phyloP scores from a whole-genome alignment of 441 rosid species.

The Eruca vesicaria region DNA sequence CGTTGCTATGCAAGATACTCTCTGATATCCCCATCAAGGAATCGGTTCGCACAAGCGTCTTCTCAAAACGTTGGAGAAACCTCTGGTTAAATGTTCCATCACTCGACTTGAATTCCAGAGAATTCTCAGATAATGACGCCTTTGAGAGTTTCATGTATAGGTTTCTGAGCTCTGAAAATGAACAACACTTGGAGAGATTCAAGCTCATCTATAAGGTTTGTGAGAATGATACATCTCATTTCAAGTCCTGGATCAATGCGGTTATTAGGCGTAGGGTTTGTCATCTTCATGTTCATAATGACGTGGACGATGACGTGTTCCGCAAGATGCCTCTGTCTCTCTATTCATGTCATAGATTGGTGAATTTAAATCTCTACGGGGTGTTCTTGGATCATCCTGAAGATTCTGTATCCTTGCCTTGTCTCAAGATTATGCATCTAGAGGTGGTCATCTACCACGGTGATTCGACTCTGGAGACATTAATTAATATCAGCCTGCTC shows the following conservation, averaged over 20 bases:
- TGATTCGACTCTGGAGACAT: too few relatives aligned
- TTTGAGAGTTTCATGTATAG: too few relatives aligned
- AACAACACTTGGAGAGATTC: conserved; percentile 6
- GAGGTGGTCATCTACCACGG: neutral
- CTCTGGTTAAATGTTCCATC: conserved; percentile 23
- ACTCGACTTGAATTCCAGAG: conserved; percentile 13
- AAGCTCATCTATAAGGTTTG: conserved; percentile 3
- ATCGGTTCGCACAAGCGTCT: conserved; percentile 16
- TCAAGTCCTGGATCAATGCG: conserved; percentile 20
- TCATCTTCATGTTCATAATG: neutral
- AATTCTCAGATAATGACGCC: too few relatives aligned
- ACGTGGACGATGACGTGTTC: neutral
- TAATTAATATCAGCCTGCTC: too few relatives aligned
- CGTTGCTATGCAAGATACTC: conserved; percentile 17
- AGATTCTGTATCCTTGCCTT: conserved; percentile 12
- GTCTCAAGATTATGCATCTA: conserved; percentile 9
- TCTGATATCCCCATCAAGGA: neutral
- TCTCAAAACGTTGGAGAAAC: conserved; percentile 21
- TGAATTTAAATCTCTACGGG: neutral
- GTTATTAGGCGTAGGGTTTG: conserved; percentile 4
- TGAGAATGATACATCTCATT: conserved; percentile 20
- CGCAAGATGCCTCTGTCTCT: too few relatives aligned
- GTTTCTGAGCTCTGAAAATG: neutral
- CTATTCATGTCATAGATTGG: conserved; percentile 4
- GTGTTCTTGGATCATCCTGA: neutral